These are phyloP conservation scores for Phytophthora ohioensis DNA, from an alignment of 352 stramenopile species.

Conservation along the genomic window DNA sequence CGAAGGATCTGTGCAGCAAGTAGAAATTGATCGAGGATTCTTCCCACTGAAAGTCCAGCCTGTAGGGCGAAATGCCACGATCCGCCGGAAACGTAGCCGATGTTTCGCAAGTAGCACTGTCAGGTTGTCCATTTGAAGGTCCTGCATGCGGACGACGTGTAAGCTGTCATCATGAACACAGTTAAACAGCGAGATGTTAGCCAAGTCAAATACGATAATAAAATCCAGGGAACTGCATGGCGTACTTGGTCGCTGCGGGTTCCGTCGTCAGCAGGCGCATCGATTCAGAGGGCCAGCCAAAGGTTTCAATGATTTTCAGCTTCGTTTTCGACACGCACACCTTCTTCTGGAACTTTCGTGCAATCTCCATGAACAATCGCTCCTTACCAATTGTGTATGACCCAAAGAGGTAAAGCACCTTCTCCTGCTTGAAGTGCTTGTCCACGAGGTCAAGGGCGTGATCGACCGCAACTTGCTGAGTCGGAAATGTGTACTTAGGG, in stretches of 20 bases:
- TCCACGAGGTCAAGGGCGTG: constrained; percentile 72
- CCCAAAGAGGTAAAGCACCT: constrained; percentile 94
- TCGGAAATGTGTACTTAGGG: constrained; percentile 94
- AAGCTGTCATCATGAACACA: constrained; percentile 51
- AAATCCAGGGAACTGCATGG: constrained; percentile 1
- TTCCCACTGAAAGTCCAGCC: constrained; percentile 90
- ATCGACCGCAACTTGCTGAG: constrained; percentile 79
- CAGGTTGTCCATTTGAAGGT: constrained; percentile 94
- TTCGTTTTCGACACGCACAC: constrained; percentile 86
- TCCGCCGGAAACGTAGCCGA: constrained; percentile 70
- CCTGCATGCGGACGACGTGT: constrained; percentile 94
- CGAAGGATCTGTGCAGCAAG: constrained; percentile 78
- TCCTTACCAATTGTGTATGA: constrained; percentile 98
- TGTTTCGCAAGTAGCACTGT: constrained; percentile 70
- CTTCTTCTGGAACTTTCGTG: constrained; percentile 74
- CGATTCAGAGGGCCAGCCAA: constrained; percentile 82
- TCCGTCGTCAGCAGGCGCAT: constrained; percentile 92
- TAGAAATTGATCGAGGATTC: constrained; percentile 60
- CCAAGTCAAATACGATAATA: neutral
- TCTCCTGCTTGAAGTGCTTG: constrained; percentile 58
- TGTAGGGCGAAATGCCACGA: constrained; percentile 96
- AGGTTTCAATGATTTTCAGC: constrained; percentile 87
- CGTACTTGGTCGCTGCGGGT: constrained; percentile 72
- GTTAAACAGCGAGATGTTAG: constrained; percentile 15
- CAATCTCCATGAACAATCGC: constrained; percentile 95